Evolutionary conservation across 768 basidiomycete genomes (phyloP).

Genomic region (Myochromella boudieri): DNA sequence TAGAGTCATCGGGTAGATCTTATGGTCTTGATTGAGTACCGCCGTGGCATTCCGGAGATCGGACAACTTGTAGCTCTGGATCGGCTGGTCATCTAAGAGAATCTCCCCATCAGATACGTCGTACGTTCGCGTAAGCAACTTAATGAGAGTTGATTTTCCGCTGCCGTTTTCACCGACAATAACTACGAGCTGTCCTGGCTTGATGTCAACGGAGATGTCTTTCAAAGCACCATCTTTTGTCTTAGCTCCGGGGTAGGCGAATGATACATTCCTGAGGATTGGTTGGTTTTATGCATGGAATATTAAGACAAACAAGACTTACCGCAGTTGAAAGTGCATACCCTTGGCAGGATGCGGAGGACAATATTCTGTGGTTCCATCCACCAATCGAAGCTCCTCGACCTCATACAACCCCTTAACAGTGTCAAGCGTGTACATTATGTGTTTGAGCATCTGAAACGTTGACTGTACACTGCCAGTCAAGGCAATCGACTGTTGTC

Average conservation of each 20-base stretch:
- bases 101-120: slow-evolving; percentile 44
- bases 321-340: slow-evolving; percentile 29
- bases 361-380: slow-evolving; percentile 25
- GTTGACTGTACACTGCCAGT: slow-evolving; percentile 20
- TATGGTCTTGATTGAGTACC: slow-evolving; percentile 47
- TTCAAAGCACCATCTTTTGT: slow-evolving; percentile 34
- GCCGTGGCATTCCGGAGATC: slow-evolving; percentile 45
- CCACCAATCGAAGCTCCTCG: slow-evolving; percentile 19
- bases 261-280: slow-evolving; percentile 44
- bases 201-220: slow-evolving; percentile 41
- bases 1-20: slow-evolving; percentile 46
- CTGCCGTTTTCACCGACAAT: slow-evolving; percentile 57
- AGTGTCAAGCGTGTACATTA: slow-evolving; percentile 21
- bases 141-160: slow-evolving; percentile 53
- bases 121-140: slow-evolving; percentile 47
- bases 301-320: background rate
- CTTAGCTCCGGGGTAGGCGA: slow-evolving; percentile 45
- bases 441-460: slow-evolving; percentile 15
- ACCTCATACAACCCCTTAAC: slow-evolving; percentile 31
- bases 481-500: slow-evolving; percentile 31
- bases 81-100: slow-evolving; percentile 40
- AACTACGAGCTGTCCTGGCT: slow-evolving; percentile 49
- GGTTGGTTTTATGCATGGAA: background rate
- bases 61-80: slow-evolving; percentile 34
- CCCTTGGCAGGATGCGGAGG: slow-evolving; percentile 18